Evolutionary conservation across 1,284 basidiomycete genomes (phyloP), one percentile per base, ranked within the genome.

Genomic region (Apiotrichum veenhuisii): DNA sequence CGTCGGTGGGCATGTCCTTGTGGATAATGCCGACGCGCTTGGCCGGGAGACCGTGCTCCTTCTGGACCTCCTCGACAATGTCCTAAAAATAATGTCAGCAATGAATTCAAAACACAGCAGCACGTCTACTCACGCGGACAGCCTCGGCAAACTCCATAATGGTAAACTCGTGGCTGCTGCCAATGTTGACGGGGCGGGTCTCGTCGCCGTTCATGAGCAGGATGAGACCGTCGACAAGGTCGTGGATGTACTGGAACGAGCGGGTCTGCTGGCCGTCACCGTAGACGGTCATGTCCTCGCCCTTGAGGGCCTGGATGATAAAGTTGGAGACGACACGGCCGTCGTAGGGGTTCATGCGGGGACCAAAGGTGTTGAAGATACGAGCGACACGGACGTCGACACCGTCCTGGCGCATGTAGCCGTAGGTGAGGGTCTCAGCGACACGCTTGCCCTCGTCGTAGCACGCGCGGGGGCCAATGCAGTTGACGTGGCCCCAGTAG

Each of bases 361-460:
- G 76, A 54, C 76, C 76, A 61, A 75, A 78, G 49, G 73, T 77
- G 73, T 96, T 97, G 83, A 97, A 96, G 68, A 97, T 97, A 66
- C 93, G 88, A 4, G 92, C 92, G 46, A 97, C 92, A 55, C 93
- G 87, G 50, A 98, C 91, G 66, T 97, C 90, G 57, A 98, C 94
- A 54, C 86, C 86, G 71, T 98, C 92, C 76, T 96, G 94, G 58
- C 89, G 84, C 66, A 89, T 87, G 82, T 89, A 98, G 50, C 92
- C 93, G 73, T 96, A 96, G 12, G 93, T 93, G 66, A 97, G 79
- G 14, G 92, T 95, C 79, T 95, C 91, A 46, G 91, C 91, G 42
- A 95, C 91, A 70, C 91, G 90, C 79, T 95, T 95, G 52, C 91
- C 95, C 80, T 98, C 95, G 71, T 98, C 95, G 75, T 98, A 98